Evolutionary conservation across 805 yeast genomes (phyloP), one percentile per base, ranked within the genome.

Genomic region (Candida ipomoeae): DNA sequence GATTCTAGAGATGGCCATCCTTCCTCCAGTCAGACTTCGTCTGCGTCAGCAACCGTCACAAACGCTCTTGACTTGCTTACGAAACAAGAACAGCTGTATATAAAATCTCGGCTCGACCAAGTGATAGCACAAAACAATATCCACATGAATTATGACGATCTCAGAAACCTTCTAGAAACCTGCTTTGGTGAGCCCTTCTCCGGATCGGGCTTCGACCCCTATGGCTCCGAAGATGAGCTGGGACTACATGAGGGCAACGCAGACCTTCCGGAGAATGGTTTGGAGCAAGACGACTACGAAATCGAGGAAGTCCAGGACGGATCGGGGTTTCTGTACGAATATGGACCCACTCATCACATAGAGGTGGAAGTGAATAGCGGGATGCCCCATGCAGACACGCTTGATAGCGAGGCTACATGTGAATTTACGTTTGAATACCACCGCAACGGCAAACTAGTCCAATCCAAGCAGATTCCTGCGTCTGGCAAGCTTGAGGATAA

Each of bases 381-480:
- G 3, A 66, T 71, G 1, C 66, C 64, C 21, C 66, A 73, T 39
- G 63, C 61, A 8, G 71, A 65, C 50, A 67, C 36, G 18, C 48
- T 39, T 15, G 52, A 64, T 3, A 64, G 67, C 33, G 77, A 72
- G 14, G 75, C 75, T 2, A 68, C 74, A 17, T 73, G 76, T 55
- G 77, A 73, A 52, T 71, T 73, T 50, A 73, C 77, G 6, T 73
- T 73, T 54, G 78, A 73, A 52, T 73, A 73, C 54, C 75, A 73
- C 52, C 62, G 61, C 36, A 66, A 66, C 21, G 78, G 77, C 3
- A 70, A 69, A 52, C 53, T 73, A 36, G 64, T 71, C 7, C 40
- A 35, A 40, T 35, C 46, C 17, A 44, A 35, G 33, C 46, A 44
- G 23, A 40, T 55, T 3, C 76, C 77, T n/a, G 66, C 74, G 1